These are phyloP conservation scores for Plasmodium gonderi DNA, from an alignment of 169 alveolate genomes.

Conservation along the genomic window DNA sequence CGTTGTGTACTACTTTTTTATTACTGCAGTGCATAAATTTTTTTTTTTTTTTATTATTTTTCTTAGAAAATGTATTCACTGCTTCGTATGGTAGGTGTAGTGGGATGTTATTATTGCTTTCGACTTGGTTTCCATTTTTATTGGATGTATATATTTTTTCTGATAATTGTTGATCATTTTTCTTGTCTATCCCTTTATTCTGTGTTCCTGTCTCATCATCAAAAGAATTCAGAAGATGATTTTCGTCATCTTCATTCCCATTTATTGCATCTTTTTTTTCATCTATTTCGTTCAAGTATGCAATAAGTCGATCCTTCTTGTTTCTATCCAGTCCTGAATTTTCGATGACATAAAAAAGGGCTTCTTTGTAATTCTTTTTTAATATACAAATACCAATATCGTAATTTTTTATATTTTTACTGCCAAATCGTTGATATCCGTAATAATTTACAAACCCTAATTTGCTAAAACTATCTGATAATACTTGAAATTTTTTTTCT, in stretches of 20 bases:
- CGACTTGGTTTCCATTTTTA: not conserved
- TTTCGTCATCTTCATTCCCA: not conserved
- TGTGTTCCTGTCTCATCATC: slow-evolving; percentile 3
- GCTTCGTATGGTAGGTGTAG: not conserved
- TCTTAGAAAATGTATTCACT: slow-evolving; percentile 10
- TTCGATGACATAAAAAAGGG: slow-evolving; percentile 79
- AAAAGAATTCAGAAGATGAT: not conserved
- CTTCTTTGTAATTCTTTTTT: slow-evolving; percentile 85
- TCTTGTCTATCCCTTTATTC: slow-evolving; percentile 72
- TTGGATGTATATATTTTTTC: not conserved
- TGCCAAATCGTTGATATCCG: slow-evolving; percentile 96
- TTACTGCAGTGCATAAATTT: slow-evolving; percentile 1
- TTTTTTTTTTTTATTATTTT: not conserved
- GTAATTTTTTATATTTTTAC: slow-evolving; percentile 90
- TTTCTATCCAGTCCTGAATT: slow-evolving; percentile 72
- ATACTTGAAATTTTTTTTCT: slow-evolving; percentile 64
- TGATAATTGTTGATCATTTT: not conserved
- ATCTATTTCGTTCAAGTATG: slow-evolving; percentile 18
- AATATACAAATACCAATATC: slow-evolving; percentile 91
- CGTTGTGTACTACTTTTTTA: not conserved
- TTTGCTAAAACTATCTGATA: slow-evolving; percentile 83
- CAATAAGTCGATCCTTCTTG: slow-evolving; percentile 18
- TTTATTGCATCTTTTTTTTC: not conserved
- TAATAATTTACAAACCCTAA: slow-evolving; percentile 94
- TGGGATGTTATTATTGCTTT: not conserved